Percentiles rank a stretch among this genome's conserved stretches.
Conservation (phyloP, 257 asterid genomes). For the Catharanthus roseus region DNA sequence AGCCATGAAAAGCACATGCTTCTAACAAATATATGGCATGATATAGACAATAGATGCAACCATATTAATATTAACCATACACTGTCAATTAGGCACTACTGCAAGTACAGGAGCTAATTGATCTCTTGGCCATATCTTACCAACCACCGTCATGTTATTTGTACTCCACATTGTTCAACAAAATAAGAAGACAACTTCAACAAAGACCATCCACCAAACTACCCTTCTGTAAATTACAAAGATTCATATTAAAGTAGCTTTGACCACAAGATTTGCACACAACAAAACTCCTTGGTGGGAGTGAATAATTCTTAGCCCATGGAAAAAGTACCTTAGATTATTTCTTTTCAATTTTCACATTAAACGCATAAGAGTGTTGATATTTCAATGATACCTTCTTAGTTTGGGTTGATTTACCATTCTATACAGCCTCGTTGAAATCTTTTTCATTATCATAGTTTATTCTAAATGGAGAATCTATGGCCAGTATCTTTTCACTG, state of each 20-base stretch:
- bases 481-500: no score
- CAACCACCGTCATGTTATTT: neutral
- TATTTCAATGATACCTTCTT: neutral
- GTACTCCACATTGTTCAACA: neutral
- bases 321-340: neutral
- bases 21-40: neutral
- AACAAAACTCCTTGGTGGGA: no score
- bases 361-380: neutral
- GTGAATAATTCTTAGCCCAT: no score
- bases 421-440: neutral
- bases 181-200: neutral
- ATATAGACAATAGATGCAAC: neutral
- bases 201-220: neutral
- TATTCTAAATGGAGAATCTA: neutral
- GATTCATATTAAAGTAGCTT: neutral
- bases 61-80: neutral
- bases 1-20: neutral
- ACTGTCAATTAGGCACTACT: neutral
- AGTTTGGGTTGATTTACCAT: neutral
- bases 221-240: neutral
- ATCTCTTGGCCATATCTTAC: neutral
- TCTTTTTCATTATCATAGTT: neutral
- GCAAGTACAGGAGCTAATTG: neutral
- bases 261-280: no score
- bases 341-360: neutral